Evolutionary conservation across 352 stramenopile genomes (phyloP).

Genomic region (Bremia lactucae): DNA sequence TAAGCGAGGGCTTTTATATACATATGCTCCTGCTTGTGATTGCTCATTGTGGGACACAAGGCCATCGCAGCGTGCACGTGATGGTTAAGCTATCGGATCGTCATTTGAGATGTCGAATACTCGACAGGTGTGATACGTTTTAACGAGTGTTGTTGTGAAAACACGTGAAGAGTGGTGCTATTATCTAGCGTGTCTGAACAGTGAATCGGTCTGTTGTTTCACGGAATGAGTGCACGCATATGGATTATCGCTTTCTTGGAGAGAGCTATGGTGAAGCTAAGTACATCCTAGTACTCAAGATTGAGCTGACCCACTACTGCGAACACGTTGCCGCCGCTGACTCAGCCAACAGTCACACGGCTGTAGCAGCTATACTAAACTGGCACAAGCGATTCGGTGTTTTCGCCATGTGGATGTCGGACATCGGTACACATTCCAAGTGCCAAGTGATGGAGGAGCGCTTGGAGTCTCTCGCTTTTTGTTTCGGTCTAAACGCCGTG

Average conservation of each 20-base stretch:
- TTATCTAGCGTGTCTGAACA: conserved; percentile 2
- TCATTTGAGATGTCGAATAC: not conserved
- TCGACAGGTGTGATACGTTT: not conserved
- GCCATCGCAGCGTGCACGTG: conserved; percentile 1
- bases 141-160: conserved; percentile 6
- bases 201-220: not conserved
- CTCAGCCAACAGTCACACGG: conserved; percentile 1
- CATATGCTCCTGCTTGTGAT: conserved; percentile 5
- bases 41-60: not conserved
- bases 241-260: conserved; percentile 7
- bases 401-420: too few species aligned
- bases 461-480: not conserved
- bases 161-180: conserved; percentile 1
- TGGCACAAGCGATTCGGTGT: conserved; percentile 1
- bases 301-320: conserved; percentile 4
- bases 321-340: conserved; percentile 1
- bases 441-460: not conserved
- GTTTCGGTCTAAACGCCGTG: conserved; percentile 1
- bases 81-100: conserved; percentile 6
- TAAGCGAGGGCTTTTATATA: not conserved
- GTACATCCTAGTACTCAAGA: conserved; percentile 3
- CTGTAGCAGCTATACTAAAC: not conserved
- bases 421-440: conserved; percentile 5
- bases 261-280: conserved; percentile 6
- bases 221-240: conserved; percentile 3